Evolutionary conservation across 2,329 filamentous ascomycete genomes (phyloP), one percentile per base, ranked within the genome.

Genomic region (Hypomyces rosellus): DNA sequence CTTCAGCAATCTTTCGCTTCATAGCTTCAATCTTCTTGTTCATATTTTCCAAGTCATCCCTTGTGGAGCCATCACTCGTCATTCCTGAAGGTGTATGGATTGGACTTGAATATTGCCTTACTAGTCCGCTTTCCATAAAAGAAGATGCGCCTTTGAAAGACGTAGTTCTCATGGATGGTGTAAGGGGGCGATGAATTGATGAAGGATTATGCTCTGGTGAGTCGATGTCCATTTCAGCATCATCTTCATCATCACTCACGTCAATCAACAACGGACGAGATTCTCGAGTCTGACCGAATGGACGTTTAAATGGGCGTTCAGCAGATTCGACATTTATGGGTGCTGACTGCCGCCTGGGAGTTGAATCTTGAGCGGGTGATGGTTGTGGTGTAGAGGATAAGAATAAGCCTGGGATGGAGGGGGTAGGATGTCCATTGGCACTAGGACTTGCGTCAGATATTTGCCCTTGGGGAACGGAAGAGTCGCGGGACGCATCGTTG

Each of bases 211-310:
- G 73, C 25, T 67, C 70, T 9, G 73, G 75, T 43, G 77, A 81
- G 22, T 81, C 81, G 20, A 85, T 74, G 34, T 87, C 84, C 81
- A 85, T 86, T 50, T 83, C 82, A 43, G 83, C 75, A 55, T 84
- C 80, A 50, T 82, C 80, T 45, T 82, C 78, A 36, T 78, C 76
- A 6, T 95, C 91, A 62, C 89, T 95, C 37, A 95, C 85, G 56
- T 95, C 82, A 57, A 96, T 95, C 37, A 96, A 80, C 47, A 95
- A 78, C 3, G 78, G 78, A 45, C 82, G 75, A 20, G 84, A 75
- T 46, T 77, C 71, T 20, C 75, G 73, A 43, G 73, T 74, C 41
- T 84, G 80, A 12, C 78, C 80, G 59, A 85, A 84, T 4, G 81
- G 78, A 45, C 84, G 81, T 58, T 87, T 88, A 14, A 69, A 61